Evolutionary conservation across 805 yeast genomes (phyloP), one percentile per base, ranked within the genome.

Genomic region (Ogataea glucozyma): DNA sequence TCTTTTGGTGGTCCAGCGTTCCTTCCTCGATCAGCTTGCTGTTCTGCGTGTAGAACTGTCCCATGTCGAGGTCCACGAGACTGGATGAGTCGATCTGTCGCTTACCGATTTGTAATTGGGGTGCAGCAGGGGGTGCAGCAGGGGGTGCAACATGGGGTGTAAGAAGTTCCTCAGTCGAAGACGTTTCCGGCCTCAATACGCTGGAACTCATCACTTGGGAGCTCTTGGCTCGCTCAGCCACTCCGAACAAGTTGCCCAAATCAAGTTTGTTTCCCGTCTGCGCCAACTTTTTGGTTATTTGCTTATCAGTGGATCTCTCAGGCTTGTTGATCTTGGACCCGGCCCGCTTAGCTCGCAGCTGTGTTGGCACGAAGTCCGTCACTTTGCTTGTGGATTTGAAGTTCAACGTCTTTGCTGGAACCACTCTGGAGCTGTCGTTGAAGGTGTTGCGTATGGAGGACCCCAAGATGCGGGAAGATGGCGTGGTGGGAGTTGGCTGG

Each of bases 31-130:
- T 62, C 27, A 61, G 48, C 12, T 52, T 33, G 20, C 56, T 58
- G 45, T 72, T 70, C 20, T 55, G 45, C 10, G 52, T 39, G 43
- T 73, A 73, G 44, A 70, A 72, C 10, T 65, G 58, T 37, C 58
- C 62, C 51, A 72, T 61, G 41, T 60, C 56, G 45, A 70, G 59
- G 16, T 71, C 73, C 8, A 62, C 35, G 10, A 67, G 49, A 12
- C 62, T 45, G 10, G 63, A 38, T n/a, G 46, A 46, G 22, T 49
- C 58, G 18, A 45, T 32, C 19, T 44, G 26, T 3, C 26, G 33
- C 31, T 36, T 38, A 21, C 26, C 43, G 27, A 18, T 31, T 37
- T 14, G 23, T 27, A 38, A 38, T 14, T 38, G 40, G 39, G 32
- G 43, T 14, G 30, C 22, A 21, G 26, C 11, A 5, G 22, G 31